Percentiles rank a stretch among this genome's conserved stretches.
phyloP scores from a whole-genome alignment of 169 alveolate species.

The Plasmodium sp. region DNA sequence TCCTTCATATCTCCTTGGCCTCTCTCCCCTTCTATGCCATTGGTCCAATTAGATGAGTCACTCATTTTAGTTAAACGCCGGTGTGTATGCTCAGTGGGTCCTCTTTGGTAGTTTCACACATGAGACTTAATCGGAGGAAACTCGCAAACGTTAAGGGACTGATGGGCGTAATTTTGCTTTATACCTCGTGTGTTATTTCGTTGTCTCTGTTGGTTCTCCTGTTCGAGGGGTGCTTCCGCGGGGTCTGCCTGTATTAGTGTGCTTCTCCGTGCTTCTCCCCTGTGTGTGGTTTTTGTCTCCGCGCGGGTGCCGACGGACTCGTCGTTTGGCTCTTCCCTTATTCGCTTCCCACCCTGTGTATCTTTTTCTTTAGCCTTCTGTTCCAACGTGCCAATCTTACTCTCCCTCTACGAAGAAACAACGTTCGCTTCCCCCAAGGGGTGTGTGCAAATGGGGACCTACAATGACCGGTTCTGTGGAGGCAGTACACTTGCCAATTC shows the following conservation, averaged over 20 bases:
- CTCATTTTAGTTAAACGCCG: neutral
- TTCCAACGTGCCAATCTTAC: neutral
- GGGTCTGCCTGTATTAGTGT: too few relatives aligned
- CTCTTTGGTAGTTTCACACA: neutral
- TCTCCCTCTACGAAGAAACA: neutral
- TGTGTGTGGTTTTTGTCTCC: neutral
- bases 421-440: neutral
- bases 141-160: neutral
- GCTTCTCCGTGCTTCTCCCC: neutral
- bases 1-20: neutral
- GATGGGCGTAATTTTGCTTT: neutral
- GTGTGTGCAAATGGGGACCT: neutral
- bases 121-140: neutral
- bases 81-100: neutral
- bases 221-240: neutral
- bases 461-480: neutral
- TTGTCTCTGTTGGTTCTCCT: neutral
- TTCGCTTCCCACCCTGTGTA: neutral
- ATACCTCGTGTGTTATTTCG: neutral
- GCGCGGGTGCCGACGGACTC: neutral
- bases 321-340: neutral
- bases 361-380: neutral
- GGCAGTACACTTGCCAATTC: neutral
- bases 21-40: neutral
- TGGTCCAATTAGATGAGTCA: neutral